phyloP scores from a whole-genome alignment of 2,329 filamentous ascomycete species.

The Beauveria sp. region DNA sequence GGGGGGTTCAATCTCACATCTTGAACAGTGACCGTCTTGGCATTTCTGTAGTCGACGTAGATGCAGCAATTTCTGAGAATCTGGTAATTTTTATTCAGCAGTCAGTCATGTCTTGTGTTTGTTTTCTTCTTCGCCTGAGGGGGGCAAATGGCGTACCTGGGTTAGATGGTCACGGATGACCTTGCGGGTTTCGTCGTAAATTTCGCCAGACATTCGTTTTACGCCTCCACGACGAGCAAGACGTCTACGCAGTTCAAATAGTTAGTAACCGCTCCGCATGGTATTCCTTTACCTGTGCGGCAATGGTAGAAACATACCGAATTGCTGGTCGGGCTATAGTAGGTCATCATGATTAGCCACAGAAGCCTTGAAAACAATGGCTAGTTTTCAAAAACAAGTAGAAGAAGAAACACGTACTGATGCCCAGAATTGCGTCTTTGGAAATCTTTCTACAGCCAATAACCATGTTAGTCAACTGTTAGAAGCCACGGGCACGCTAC shows the following conservation, averaged over 20 bases:
- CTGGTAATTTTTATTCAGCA: constrained; percentile 26
- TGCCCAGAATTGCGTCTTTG: constrained; percentile 12
- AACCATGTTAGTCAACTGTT: neutral
- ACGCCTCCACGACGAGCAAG: constrained; percentile 70
- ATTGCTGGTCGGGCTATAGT: constrained; percentile 10
- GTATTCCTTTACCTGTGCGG: neutral
- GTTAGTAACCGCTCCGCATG: neutral
- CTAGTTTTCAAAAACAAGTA: neutral
- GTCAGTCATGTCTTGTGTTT: neutral
- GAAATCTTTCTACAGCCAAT: constrained; percentile 13
- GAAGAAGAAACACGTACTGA: constrained; percentile 8
- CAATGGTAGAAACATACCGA: constrained; percentile 2
- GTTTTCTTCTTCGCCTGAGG: neutral
- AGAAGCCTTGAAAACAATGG: neutral
- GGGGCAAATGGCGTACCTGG: constrained; percentile 28
- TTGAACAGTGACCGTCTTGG: constrained; percentile 55
- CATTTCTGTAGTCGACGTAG: constrained; percentile 44
- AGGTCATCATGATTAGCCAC: neutral
- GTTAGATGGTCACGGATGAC: constrained; percentile 44
- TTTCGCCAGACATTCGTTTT: constrained; percentile 57
- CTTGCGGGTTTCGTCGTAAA: constrained; percentile 55
- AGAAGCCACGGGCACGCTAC: too few relatives aligned
- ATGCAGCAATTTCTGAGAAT: constrained; percentile 42
- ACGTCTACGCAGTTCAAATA: constrained; percentile 37
- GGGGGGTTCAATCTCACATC: constrained; percentile 41